Evolutionary conservation across 257 asterid species (phyloP).

Genomic region (Lavandula angustifolia): DNA sequence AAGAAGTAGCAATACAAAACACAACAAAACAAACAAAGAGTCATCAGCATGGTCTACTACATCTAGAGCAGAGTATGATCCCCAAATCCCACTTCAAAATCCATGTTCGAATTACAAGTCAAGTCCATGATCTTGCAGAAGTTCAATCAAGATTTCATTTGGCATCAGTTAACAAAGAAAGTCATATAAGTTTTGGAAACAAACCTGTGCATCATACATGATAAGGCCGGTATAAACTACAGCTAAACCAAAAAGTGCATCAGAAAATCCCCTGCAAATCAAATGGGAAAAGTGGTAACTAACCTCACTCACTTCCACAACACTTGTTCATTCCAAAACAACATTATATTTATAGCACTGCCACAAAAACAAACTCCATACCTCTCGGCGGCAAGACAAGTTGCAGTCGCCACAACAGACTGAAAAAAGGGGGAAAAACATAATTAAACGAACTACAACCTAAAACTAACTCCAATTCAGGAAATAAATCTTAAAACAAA

Average conservation of each 20-base stretch:
- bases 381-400: slow-evolving; percentile 83
- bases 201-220: slow-evolving; percentile 96
- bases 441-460: slow-evolving; percentile 5
- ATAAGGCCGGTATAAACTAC: slow-evolving; percentile 77
- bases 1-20: too few species aligned
- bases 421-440: slow-evolving; percentile 32
- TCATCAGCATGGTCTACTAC: not conserved
- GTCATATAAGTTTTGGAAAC: slow-evolving; percentile 25
- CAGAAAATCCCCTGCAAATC: slow-evolving; percentile 79
- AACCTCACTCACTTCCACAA: slow-evolving; percentile 13
- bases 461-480: not conserved
- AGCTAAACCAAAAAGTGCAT: slow-evolving; percentile 79
- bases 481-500: not conserved
- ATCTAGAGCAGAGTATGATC: not conserved
- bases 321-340: not conserved
- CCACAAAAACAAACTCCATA: slow-evolving; percentile 18
- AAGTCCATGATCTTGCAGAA: not conserved
- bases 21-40: too few species aligned
- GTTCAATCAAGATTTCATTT: not conserved
- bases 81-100: slow-evolving; percentile 21
- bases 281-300: slow-evolving; percentile 15
- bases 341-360: not conserved
- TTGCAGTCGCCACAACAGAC: slow-evolving; percentile 86
- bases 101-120: not conserved
- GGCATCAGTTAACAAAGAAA: not conserved